These are phyloP conservation scores for Cladophialophora carrionii DNA, from an alignment of 2,329 filamentous ascomycete species.

Conservation along the genomic window DNA sequence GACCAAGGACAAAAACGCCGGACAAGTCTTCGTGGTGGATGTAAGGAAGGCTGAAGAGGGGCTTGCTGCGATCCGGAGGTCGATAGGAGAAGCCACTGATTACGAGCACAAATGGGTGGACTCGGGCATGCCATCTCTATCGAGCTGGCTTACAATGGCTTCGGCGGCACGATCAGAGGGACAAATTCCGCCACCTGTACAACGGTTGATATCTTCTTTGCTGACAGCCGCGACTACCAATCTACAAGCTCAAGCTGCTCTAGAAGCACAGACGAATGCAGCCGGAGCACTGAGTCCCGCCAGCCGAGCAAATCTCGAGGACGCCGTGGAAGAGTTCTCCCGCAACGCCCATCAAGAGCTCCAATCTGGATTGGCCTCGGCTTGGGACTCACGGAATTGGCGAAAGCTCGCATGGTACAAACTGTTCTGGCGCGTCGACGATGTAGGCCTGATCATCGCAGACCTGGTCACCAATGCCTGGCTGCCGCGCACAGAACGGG, in stretches of 20 bases:
- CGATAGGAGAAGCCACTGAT: conserved; percentile 68
- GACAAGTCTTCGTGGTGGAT: conserved; percentile 60
- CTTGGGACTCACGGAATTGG: conserved; percentile 78
- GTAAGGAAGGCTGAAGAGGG: conserved; percentile 64
- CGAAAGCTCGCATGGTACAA: conserved; percentile 88
- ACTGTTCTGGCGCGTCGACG: conserved; percentile 91
- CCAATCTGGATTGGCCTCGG: conserved; percentile 74
- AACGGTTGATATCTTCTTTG: conserved; percentile 68
- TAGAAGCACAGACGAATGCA: conserved; percentile 27
- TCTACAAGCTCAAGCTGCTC: conserved; percentile 41
- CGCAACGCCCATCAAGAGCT: conserved; percentile 81
- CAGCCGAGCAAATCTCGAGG: conserved; percentile 57
- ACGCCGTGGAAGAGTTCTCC: conserved; percentile 71
- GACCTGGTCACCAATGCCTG: conserved; percentile 78
- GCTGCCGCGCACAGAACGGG: conserved; percentile 75
- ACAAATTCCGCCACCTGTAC: conserved; percentile 67
- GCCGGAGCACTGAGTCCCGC: conserved; percentile 46
- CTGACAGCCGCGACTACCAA: conserved; percentile 51
- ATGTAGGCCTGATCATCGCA: conserved; percentile 79
- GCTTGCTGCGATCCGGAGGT: conserved; percentile 68
- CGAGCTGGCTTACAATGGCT: conserved; percentile 62
- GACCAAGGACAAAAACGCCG: conserved; percentile 47
- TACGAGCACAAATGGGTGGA: conserved; percentile 76
- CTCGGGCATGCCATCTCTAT: conserved; percentile 68
- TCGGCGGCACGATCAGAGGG: conserved; percentile 44